These are phyloP conservation scores for Seminavis robusta DNA, from an alignment of 108 stramenopile genomes.

Conservation along the genomic window DNA sequence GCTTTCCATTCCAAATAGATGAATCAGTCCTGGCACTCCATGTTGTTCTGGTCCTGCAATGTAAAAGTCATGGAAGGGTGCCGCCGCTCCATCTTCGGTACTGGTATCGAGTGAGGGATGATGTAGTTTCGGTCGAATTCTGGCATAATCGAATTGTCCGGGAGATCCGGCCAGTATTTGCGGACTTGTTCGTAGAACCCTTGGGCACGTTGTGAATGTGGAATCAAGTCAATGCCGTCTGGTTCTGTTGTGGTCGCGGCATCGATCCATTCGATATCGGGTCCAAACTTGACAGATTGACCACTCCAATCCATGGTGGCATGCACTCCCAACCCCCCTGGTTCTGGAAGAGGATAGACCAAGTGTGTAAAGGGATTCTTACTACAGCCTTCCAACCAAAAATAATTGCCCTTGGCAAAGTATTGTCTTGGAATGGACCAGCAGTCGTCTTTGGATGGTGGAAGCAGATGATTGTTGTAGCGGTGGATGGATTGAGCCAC, in stretches of 20 bases:
- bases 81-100: not conserved
- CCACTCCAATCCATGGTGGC: constrained; percentile 75
- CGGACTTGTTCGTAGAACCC: constrained; percentile 65
- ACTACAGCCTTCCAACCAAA: constrained; percentile 53
- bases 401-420: constrained; percentile 85
- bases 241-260: constrained; percentile 14
- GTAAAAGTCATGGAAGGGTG: constrained; percentile 49
- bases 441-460: not conserved
- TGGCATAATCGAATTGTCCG: constrained; percentile 67
- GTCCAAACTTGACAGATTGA: constrained; percentile 68
- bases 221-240: constrained; percentile 50
- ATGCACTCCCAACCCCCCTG: constrained; percentile 83
- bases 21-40: constrained; percentile 60
- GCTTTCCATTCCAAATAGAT: constrained; percentile 83
- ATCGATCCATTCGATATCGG: constrained; percentile 83
- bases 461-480: not conserved
- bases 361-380: constrained; percentile 63
- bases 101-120: constrained; percentile 46
- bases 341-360: constrained; percentile 81
- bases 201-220: constrained; percentile 40
- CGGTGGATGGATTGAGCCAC: constrained; percentile 44
- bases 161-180: constrained; percentile 73
- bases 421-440: constrained; percentile 61
- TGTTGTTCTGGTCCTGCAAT: constrained; percentile 49
- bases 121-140: constrained; percentile 73